Base-by-base conservation (phyloP, 805 yeast genomes). In the Scheffersomyces stipitis region DNA sequence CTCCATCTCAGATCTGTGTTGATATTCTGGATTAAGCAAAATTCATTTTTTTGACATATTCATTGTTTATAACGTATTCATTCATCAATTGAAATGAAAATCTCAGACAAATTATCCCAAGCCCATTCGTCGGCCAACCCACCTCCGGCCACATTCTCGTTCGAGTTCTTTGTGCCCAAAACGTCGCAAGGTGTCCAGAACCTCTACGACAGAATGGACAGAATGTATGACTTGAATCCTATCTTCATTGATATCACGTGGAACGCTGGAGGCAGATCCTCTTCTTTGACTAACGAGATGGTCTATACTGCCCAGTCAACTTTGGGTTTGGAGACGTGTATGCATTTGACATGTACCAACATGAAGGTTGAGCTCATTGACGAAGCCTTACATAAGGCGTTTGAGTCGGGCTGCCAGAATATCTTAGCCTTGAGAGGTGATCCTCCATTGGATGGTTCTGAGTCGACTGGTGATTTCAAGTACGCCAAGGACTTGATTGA, bases 281-380 rank as follows among this genome's bases (percentile, higher is more conserved):
- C 95, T 4, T 79, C 80, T 29, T 67, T 89, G 45, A 89, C 99
- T 16, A 84, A 89, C 24, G 98, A 93, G 48, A 83, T 93, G 77
- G 95, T 93, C 4, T 78, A 88, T 49, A 88, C 95, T 3, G 79
- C 97, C 1, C 96, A 90, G 50, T 81, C 90, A 2, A 90, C 88
- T 3, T 70, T 90, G 37, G 97, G 97, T 6, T 69, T 91, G 42
- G 98, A 91, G 54, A 91, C 98, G 0, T 93, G 98, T 60, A 90
- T 93, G 96, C 99, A 93, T 62, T 72, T 93, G 64, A 93, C 99
- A 2, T 93, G 99, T 56, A 89, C 97, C 13, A 91, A 90, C 53
- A 93, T 93, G 99, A 79, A 89, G 18, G 70, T 80, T 18, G 78
- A 76, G 28, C 69, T 83, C 45, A 85, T 93, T 45, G 96, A 90